These are phyloP conservation scores for Passalora sequoiae DNA, from an alignment of 2,329 filamentous ascomycete genomes.

Conservation along the genomic window DNA sequence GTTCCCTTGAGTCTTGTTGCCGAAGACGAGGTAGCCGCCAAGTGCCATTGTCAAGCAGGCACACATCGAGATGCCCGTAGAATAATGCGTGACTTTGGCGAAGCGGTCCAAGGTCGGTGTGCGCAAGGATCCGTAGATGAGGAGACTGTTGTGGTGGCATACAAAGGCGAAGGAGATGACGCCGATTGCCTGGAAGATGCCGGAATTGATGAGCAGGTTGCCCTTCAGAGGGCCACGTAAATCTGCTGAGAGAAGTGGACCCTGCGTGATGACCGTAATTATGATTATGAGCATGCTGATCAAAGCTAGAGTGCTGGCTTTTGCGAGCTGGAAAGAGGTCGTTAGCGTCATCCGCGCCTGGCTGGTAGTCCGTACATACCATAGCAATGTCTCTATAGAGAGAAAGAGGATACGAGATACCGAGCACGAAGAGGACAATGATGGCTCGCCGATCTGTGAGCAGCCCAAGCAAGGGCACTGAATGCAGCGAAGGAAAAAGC, in stretches of 20 bases:
- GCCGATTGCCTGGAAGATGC: slow-evolving; percentile 91
- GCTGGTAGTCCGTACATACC: slow-evolving; percentile 48
- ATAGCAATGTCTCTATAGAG: slow-evolving; percentile 96
- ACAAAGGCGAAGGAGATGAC: slow-evolving; percentile 92
- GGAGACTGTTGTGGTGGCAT: slow-evolving; percentile 87
- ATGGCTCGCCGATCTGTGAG: slow-evolving; percentile 75
- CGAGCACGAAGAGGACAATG: slow-evolving; percentile 81
- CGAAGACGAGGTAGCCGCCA: slow-evolving; percentile 86
- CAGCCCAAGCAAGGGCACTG: slow-evolving; percentile 73
- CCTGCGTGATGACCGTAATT: slow-evolving; percentile 79
- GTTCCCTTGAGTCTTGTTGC: slow-evolving; percentile 85
- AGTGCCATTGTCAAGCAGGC: slow-evolving; percentile 86
- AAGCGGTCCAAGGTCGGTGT: slow-evolving; percentile 96
- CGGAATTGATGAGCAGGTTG: slow-evolving; percentile 72
- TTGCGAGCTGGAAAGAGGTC: slow-evolving; percentile 71
- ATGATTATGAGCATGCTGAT: slow-evolving; percentile 92
- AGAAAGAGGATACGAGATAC: slow-evolving; percentile 83
- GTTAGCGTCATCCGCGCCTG: slow-evolving; percentile 10
- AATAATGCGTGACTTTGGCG: slow-evolving; percentile 86
- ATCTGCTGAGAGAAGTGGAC: slow-evolving; percentile 65
- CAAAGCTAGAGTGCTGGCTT: slow-evolving; percentile 88
- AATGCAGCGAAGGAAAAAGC: slow-evolving; percentile 68
- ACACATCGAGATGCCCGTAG: slow-evolving; percentile 81
- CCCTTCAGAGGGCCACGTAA: slow-evolving; percentile 66
- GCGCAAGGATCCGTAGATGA: slow-evolving; percentile 93